These are phyloP conservation scores for Trypanosoma melophagium DNA, from an alignment of 208 protist species.

Conservation along the genomic window DNA sequence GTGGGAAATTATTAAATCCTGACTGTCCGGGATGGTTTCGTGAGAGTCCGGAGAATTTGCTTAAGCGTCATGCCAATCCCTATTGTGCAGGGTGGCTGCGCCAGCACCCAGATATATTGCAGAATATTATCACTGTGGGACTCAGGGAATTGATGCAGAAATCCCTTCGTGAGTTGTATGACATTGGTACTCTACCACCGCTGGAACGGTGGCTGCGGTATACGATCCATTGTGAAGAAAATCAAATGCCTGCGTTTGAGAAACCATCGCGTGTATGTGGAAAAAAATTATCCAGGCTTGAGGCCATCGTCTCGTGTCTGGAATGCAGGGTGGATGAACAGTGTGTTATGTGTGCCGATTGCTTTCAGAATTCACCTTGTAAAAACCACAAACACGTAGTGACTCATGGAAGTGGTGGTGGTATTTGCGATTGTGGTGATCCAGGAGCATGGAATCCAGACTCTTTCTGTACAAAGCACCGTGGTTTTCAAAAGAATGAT, in stretches of 20 bases:
- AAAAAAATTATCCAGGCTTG: slow-evolving; percentile 33
- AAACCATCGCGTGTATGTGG: slow-evolving; percentile 43
- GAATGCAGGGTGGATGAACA: slow-evolving; percentile 85
- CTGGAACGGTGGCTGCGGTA: slow-evolving; percentile 42
- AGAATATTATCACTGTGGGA: slow-evolving; percentile 38
- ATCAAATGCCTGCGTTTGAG: slow-evolving; percentile 4
- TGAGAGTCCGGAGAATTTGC: slow-evolving; percentile 21
- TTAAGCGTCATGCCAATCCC: slow-evolving; percentile 29
- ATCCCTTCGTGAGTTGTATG: slow-evolving; percentile 16
- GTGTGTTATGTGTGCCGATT: slow-evolving; percentile 91
- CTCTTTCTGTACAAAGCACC: slow-evolving; percentile 66
- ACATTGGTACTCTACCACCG: slow-evolving; percentile 29
- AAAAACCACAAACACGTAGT: slow-evolving; percentile 75
- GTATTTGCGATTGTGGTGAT: slow-evolving; percentile 95
- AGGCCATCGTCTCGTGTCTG: slow-evolving; percentile 82
- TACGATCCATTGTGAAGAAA: slow-evolving; percentile 22
- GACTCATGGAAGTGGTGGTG: slow-evolving; percentile 49
- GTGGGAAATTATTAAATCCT: no score
- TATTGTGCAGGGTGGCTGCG: slow-evolving; percentile 36
- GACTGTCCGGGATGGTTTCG: no score
- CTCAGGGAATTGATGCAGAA: slow-evolving; percentile 32
- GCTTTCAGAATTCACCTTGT: slow-evolving; percentile 87
- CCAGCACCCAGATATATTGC: slow-evolving; percentile 37
- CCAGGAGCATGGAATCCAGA: slow-evolving; percentile 69
- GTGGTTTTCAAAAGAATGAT: slow-evolving; percentile 31